Percentiles rank a stretch among this genome's conserved stretches.
Evolutionary conservation across 139 green algal species (phyloP).

Genomic region (Gonium pectorale): DNA sequence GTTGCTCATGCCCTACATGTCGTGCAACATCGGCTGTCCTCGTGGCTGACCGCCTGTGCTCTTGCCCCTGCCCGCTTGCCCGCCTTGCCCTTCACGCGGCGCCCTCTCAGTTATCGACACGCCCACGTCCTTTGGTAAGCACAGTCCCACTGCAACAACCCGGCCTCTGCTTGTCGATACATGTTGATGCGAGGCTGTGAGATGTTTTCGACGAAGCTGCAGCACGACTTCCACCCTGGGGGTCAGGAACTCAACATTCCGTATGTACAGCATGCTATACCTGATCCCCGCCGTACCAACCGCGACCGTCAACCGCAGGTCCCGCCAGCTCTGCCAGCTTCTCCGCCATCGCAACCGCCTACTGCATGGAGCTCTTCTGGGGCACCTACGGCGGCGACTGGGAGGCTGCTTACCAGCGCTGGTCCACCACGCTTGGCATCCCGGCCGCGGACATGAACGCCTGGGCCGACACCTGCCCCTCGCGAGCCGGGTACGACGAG

Average conservation of each 20-base stretch:
- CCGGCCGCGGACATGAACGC: slow-evolving; percentile 8
- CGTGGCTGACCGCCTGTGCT: no score
- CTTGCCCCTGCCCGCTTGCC: neutral
- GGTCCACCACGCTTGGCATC: neutral
- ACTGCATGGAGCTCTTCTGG: slow-evolving; percentile 34
- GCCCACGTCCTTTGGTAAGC: slow-evolving; percentile 2
- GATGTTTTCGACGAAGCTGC: no score
- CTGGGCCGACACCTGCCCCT: neutral
- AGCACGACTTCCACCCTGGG: no score
- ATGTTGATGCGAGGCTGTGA: no score
- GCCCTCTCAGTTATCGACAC: slow-evolving; percentile 7
- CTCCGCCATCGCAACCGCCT: neutral
- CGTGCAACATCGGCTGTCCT: no score
- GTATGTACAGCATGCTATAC: no score
- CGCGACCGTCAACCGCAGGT: neutral
- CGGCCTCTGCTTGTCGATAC: no score
- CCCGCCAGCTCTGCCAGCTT: neutral
- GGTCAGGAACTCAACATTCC: no score
- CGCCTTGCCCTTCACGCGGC: neutral
- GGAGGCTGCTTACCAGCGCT: neutral
- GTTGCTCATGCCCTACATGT: no score
- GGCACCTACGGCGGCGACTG: slow-evolving; percentile 33
- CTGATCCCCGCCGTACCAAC: neutral
- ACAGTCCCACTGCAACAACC: neutral
- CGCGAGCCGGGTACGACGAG: slow-evolving; percentile 1